Percentiles rank a stretch among this genome's conserved stretches.
Conservation (phyloP, 148 eudicot genomes). For the Fagopyrum esculentum region DNA sequence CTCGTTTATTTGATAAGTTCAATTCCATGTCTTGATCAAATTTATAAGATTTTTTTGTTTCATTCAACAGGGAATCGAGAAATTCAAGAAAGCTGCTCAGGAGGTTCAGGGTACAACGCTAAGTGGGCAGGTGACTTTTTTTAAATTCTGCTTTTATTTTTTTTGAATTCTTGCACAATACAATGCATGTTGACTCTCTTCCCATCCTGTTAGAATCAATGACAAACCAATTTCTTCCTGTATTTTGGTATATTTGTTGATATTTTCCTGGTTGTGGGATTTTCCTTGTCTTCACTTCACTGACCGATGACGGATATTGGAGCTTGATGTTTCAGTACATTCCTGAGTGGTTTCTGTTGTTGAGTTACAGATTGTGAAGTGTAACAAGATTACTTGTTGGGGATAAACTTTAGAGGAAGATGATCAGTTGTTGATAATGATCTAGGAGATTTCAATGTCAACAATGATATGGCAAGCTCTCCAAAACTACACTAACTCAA, state of each 20-base stretch:
- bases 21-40: not conserved
- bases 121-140: slow-evolving; percentile 56
- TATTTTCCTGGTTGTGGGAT: not conserved
- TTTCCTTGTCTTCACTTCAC: not conserved
- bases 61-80: slow-evolving; percentile 67
- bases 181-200: not conserved
- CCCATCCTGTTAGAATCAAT: not conserved
- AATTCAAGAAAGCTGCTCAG: slow-evolving; percentile 74
- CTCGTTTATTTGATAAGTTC: not conserved
- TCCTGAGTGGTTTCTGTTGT: not conserved
- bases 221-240: not conserved
- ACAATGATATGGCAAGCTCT: not conserved
- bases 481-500: not conserved
- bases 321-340: not conserved
- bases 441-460: not conserved
- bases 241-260: not conserved
- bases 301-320: not conserved
- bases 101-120: slow-evolving; percentile 65
- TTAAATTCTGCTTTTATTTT: not conserved
- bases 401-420: not conserved
- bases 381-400: not conserved
- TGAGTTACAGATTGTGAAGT: not conserved
- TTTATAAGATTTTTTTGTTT: not conserved
- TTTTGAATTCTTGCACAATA: not conserved
- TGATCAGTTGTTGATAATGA: not conserved